Evolutionary conservation across 306 rosid species (phyloP).

Genomic region (Calophaca sinica): DNA sequence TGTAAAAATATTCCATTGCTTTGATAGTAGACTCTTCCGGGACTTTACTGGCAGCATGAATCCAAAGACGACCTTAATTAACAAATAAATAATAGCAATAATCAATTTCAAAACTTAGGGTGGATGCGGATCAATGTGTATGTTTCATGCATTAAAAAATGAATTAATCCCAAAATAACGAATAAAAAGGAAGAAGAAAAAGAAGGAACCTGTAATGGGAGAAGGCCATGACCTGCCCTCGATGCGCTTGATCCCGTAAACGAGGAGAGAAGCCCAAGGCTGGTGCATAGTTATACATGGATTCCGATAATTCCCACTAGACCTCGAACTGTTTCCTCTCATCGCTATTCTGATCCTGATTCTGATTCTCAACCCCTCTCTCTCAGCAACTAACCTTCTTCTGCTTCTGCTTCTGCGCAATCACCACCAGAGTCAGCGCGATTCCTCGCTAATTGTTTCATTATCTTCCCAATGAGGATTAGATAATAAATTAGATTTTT

Average conservation of each 20-base stretch:
- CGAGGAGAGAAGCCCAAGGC: conserved; percentile 97
- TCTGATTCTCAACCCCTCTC: not conserved
- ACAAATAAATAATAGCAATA: not conserved
- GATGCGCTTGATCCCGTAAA: conserved; percentile 85
- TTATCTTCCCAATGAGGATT: no score
- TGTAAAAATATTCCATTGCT: conserved; percentile 90
- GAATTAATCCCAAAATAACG: not conserved
- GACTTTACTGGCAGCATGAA: conserved; percentile 96
- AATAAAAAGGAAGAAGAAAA: no score
- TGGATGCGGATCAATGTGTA: not conserved
- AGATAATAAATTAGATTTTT: no score
- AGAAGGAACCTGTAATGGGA: conserved; percentile 71
- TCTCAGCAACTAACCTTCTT: no score
- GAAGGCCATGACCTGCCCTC: conserved; percentile 96
- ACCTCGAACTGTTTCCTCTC: conserved; percentile 40
- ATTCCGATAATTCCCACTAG: conserved; percentile 64
- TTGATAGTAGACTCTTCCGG: conserved; percentile 88
- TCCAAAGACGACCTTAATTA: conserved; percentile 90
- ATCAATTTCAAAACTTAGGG: conserved; percentile 19
- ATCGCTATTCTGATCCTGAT: conserved; percentile 20
- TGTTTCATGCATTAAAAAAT: not conserved
- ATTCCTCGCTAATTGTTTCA: no score
- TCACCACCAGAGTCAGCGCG: no score
- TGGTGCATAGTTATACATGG: conserved; percentile 96
- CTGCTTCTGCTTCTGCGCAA: not conserved